Evolutionary conservation across 768 basidiomycete genomes (phyloP), one percentile per base, ranked within the genome.

Genomic region (Dictyophora rubrovolvata): DNA sequence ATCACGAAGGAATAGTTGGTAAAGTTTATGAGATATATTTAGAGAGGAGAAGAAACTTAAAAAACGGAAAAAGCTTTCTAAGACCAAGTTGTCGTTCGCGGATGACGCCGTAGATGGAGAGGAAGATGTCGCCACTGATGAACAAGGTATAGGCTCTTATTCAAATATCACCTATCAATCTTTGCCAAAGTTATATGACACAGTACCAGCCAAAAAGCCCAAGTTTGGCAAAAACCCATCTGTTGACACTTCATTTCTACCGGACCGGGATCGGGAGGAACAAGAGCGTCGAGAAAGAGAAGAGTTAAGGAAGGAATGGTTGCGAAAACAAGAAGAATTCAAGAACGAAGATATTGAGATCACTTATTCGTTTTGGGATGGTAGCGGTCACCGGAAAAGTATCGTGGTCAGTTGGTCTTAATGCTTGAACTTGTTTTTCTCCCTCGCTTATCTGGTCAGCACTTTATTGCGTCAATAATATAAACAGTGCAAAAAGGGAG

Each of bases 301-400:
- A 69, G 80, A 87, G 53, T 77, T 99, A 46, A 79, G 96, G 1
- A 79, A 92, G 61, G 84, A 96, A 70, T 99, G 94, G 93, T 75
- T 98, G 35, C 74, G 71, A 63, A 77, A 77, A 62, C 86, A 89
- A 65, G 79, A 85, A 69, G 77, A 84, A 21, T 79, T 86, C 56
- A 86, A 86, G 69, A 66, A 73, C 23, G 86, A 87, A 63, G 79
- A 80, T 21, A 89, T 99, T 56, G 96, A 98, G 71, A 79, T 99
- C 58, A 86, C 86, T 0, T 99, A 97, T 68, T 96, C 93, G 0
- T 99, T 86, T 70, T 99, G 96, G 96, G 96, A 99, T 69, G 96
- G 96, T 11, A 93, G 88, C 66, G 96, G 96, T 0, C 96, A 98
- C 73, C 77, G 96, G 55, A 96, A 94, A 74, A 86, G 84, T 53